Evolutionary conservation across 129 eudicot genomes (phyloP), one percentile per base, ranked within the genome.

Genomic region (Tagetes erecta): DNA sequence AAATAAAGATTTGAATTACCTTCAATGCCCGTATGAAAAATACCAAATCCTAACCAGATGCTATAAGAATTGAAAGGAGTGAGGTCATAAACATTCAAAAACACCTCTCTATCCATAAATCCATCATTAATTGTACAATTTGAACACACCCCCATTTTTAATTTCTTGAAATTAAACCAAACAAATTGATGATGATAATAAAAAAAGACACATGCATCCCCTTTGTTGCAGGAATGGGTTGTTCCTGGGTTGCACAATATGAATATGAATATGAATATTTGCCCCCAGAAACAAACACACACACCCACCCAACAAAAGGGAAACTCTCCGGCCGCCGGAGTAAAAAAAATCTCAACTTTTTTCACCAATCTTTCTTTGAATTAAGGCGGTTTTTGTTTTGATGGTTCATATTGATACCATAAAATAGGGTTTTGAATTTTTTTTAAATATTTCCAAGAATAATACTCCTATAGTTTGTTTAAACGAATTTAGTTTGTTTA

Each of bases 21-120:
- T 87, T 87, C 85, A 71, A 87, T 79, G 39, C 92, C 92, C n/a
- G 92, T 81, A 82, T 87, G 92, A 20, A 87, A 87, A 68, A 87
- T 57, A 47, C 92, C 92, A 49, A 87, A 72, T 76, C 92, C 92
- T 60, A 87, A 68, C 85, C 89, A 87, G 53, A 77, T 63, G 75
- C 83, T 67, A 67, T 87, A 87, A 73, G 69, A 44, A 80, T 87
- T 87, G 46, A 84, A 45, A 67, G 92, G 87, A 6, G 92, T 84
- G 38, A 84, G 92, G 55, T 87, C 92, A 60, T 87, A 87, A 20
- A 87, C 80, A 71, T 87, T 87, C 74, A 87, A 71, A n/a, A 82
- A 52, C 42, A 84, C 73, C 81, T 84, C 85, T 79, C 71, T 76
- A 42, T 76, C 83, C 4, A 56, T n/a, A 72, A 33, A 71, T 6